Conservation (phyloP, 768 basidiomycete genomes). For the Kondoa subrosea region DNA sequence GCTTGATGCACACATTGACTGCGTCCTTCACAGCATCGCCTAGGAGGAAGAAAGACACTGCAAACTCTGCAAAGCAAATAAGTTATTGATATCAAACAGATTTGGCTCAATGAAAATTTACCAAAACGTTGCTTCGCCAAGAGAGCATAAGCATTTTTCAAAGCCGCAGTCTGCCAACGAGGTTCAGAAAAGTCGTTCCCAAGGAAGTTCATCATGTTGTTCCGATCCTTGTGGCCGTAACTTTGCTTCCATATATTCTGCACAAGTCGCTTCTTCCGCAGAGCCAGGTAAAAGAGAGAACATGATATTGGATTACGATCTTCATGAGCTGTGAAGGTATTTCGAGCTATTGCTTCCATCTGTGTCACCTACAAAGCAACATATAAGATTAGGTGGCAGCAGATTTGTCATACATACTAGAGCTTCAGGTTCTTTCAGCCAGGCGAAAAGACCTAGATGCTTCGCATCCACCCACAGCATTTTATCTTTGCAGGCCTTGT, state of each 20-base stretch:
- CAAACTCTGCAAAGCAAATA: constrained; percentile 51
- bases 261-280: constrained; percentile 80
- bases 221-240: constrained; percentile 77
- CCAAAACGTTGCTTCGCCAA: constrained; percentile 82
- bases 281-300: constrained; percentile 82
- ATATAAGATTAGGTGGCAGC: neutral
- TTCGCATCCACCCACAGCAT: constrained; percentile 81
- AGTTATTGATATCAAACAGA: constrained; percentile 4
- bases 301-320: constrained; percentile 73
- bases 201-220: constrained; percentile 76
- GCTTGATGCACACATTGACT: constrained; percentile 70
- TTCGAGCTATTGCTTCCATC: constrained; percentile 73
- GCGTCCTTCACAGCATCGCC: constrained; percentile 79
- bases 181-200: constrained; percentile 68
- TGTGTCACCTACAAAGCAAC: constrained; percentile 46
- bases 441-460: constrained; percentile 68
- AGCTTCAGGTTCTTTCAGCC: constrained; percentile 62
- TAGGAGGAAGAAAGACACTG: constrained; percentile 93
- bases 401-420: constrained; percentile 42
- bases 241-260: constrained; percentile 93
- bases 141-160: constrained; percentile 90
- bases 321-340: constrained; percentile 67
- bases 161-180: constrained; percentile 78
- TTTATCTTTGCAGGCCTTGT: constrained; percentile 56
- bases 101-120: constrained; percentile 34